Evolutionary conservation across 2,329 filamentous ascomycete species (phyloP).

Genomic region (Neopestalotiopsis rosae): DNA sequence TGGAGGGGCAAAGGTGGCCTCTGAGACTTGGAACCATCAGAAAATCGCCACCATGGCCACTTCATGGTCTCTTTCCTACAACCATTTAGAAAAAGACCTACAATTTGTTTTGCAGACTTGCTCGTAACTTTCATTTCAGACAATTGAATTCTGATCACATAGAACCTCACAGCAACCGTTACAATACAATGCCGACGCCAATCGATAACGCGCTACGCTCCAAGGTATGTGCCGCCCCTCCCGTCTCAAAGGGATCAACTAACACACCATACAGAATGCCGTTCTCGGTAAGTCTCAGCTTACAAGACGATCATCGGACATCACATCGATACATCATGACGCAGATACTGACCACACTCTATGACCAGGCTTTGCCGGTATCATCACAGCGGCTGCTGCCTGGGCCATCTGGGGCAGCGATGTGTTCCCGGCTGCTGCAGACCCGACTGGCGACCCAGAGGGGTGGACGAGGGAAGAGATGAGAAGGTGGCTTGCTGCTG

Average conservation of each 20-base stretch:
- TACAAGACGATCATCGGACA: not conserved
- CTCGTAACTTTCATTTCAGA: no score
- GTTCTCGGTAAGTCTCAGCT: slow-evolving; percentile 62
- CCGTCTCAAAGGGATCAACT: slow-evolving; percentile 20
- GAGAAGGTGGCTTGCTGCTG: slow-evolving; percentile 78
- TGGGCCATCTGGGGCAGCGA: slow-evolving; percentile 88
- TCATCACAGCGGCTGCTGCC: slow-evolving; percentile 79
- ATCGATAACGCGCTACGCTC: slow-evolving; percentile 73
- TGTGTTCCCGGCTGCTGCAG: slow-evolving; percentile 75
- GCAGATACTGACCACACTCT: slow-evolving; percentile 29
- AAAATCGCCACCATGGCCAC: slow-evolving; percentile 8
- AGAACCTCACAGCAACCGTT: not conserved
- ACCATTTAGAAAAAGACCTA: not conserved
- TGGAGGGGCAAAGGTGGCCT: slow-evolving; percentile 15
- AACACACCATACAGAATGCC: slow-evolving; percentile 59
- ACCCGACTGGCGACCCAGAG: slow-evolving; percentile 77
- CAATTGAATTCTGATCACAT: no score
- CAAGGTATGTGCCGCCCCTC: slow-evolving; percentile 56
- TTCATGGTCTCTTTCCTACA: not conserved
- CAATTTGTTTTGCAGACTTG: not conserved
- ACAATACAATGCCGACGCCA: slow-evolving; percentile 67
- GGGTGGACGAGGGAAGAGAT: slow-evolving; percentile 82
- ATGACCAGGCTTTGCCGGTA: slow-evolving; percentile 76
- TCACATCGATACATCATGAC: slow-evolving; percentile 1
- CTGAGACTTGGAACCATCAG: not conserved